Evolutionary conservation across 2,329 filamentous ascomycete species (phyloP).

Genomic region (Waltergamsia citrina): DNA sequence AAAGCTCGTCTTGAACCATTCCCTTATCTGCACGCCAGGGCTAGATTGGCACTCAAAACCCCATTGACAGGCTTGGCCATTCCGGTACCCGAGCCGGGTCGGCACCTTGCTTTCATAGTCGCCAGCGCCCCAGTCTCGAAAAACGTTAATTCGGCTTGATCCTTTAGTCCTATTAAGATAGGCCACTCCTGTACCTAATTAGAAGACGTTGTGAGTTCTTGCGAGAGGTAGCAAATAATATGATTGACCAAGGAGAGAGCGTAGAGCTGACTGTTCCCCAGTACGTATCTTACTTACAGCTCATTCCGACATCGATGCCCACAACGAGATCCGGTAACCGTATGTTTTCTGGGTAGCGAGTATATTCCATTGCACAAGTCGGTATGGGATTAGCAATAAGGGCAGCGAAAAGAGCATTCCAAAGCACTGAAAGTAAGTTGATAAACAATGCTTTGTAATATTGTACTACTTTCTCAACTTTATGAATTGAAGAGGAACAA

Average conservation of each 20-base stretch:
- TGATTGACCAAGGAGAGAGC: too few relatives aligned
- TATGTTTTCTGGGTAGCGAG: too few relatives aligned
- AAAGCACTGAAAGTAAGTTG: too few relatives aligned
- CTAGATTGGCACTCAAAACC: conserved; percentile 1
- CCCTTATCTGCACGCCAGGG: not conserved
- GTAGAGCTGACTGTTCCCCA: too few relatives aligned
- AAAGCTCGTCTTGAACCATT: conserved; percentile 2
- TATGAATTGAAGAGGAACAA: too few relatives aligned
- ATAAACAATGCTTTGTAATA: too few relatives aligned
- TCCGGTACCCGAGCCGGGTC: conserved; percentile 1
- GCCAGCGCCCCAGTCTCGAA: conserved; percentile 1
- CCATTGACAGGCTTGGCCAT: too few relatives aligned
- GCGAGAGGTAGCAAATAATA: not conserved
- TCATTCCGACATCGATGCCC: conserved; percentile 2
- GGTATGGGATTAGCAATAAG: too few relatives aligned
- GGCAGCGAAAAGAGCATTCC: too few relatives aligned
- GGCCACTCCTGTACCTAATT: not conserved
- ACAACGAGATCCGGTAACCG: conserved; percentile 1
- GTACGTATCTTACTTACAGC: conserved; percentile 1
- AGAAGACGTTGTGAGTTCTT: not conserved
- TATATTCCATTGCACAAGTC: too few relatives aligned
- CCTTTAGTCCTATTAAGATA: conserved; percentile 2
- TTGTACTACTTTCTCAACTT: too few relatives aligned
- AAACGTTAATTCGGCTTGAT: not conserved
- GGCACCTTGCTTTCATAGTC: not conserved